These are phyloP conservation scores for Scutellaria galericulata DNA, from an alignment of 257 asterid genomes.

Conservation along the genomic window DNA sequence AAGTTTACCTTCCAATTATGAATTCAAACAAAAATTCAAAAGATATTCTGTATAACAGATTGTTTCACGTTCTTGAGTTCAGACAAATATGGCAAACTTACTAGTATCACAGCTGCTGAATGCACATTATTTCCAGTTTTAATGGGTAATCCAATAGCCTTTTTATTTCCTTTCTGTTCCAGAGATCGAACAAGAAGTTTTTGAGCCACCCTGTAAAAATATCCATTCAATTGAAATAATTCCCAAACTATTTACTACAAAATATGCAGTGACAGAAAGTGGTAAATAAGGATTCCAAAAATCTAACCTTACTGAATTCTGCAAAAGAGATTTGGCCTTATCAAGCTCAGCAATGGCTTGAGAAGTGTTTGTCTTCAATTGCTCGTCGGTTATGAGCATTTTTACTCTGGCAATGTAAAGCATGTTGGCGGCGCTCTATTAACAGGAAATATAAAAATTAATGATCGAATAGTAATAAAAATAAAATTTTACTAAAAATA, in stretches of 20 bases:
- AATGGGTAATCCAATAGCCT: constrained; percentile 41
- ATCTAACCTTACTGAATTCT: constrained; percentile 63
- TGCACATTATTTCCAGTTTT: constrained; percentile 52
- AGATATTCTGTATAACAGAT: neutral
- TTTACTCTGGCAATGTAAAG: constrained; percentile 74
- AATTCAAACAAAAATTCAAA: constrained; percentile 1
- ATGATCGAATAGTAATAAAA: neutral
- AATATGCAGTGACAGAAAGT: constrained; percentile 20
- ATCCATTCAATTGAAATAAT: constrained; percentile 28
- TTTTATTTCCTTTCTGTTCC: constrained; percentile 48
- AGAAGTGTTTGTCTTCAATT: constrained; percentile 52
- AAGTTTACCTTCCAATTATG: constrained; percentile 14
- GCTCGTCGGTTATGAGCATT: constrained; percentile 57
- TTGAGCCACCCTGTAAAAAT: constrained; percentile 62
- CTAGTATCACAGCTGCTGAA: constrained; percentile 66
- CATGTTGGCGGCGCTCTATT: constrained; percentile 75
- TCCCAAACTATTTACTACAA: constrained; percentile 1
- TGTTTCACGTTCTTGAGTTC: neutral
- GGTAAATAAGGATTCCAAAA: constrained; percentile 19
- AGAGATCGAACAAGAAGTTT: constrained; percentile 42
- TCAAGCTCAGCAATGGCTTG: constrained; percentile 67
- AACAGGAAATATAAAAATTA: constrained; percentile 36
- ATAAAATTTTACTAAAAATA: neutral
- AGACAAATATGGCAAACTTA: constrained; percentile 44
- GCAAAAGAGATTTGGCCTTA: constrained; percentile 61